Evolutionary conservation across 2,329 filamentous ascomycete species (phyloP).

Genomic region (Cylindrodendrum hubeiense): DNA sequence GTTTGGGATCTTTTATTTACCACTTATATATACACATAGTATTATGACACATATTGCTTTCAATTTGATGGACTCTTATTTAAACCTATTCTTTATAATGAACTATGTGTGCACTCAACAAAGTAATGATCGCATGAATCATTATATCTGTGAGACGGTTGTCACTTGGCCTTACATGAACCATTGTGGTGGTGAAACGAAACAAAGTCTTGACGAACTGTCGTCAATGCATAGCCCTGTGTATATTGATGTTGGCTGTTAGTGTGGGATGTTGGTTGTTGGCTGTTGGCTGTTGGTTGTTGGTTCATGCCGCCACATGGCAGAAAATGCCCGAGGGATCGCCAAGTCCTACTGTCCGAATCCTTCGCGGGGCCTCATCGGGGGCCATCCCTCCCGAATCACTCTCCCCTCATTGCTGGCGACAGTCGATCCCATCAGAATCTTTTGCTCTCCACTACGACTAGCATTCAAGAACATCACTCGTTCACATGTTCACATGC

Average conservation of each 20-base stretch:
- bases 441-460: too few relatives aligned
- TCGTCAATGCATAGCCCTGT: not conserved
- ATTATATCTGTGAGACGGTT: not conserved
- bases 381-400: not conserved
- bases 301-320: not conserved
- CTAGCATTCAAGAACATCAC: not conserved
- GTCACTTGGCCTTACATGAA: not conserved
- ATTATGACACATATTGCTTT: slow-evolving; percentile 43
- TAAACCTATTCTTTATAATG: not conserved
- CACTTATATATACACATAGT: slow-evolving; percentile 38
- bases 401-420: not conserved
- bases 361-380: not conserved
- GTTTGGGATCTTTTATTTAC: slow-evolving; percentile 35
- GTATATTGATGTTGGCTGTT: not conserved
- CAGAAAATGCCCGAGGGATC: not conserved
- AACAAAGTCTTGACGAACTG: not conserved
- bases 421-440: not conserved
- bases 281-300: not conserved
- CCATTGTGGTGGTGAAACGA: not conserved
- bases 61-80: slow-evolving; percentile 4
- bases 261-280: not conserved
- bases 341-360: not conserved
- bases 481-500: not conserved
- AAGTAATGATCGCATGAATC: not conserved
- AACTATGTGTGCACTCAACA: not conserved